Evolutionary conservation across 2,329 filamentous ascomycete genomes (phyloP).

Genomic region (Aspergillus jensenii): DNA sequence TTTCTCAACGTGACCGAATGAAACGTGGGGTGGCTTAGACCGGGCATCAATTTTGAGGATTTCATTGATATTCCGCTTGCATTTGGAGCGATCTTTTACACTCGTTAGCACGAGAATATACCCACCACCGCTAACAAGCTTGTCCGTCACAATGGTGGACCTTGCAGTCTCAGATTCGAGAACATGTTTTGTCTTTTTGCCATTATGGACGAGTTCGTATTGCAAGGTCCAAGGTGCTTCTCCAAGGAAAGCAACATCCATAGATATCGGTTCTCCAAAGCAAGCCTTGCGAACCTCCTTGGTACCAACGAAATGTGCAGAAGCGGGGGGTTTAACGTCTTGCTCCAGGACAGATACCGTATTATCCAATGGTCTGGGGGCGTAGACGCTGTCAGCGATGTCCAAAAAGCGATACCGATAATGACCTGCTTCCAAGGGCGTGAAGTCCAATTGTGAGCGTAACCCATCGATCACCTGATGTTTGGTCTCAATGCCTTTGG

Average conservation of each 20-base stretch:
- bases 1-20: conserved; percentile 83
- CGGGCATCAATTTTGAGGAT: conserved; percentile 83
- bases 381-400: conserved; percentile 81
- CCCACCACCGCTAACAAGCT: conserved; percentile 77
- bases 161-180: conserved; percentile 62
- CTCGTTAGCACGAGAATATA: conserved; percentile 84
- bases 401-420: conserved; percentile 84
- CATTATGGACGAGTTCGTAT: conserved; percentile 89
- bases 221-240: conserved; percentile 86
- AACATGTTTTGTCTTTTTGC: conserved; percentile 72
- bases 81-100: conserved; percentile 81
- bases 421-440: conserved; percentile 75
- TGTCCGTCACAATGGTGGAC: conserved; percentile 73
- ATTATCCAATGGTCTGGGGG: conserved; percentile 61
- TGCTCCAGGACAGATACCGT: conserved; percentile 71
- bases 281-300: conserved; percentile 65
- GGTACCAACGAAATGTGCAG: conserved; percentile 65
- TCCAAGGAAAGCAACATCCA: conserved; percentile 73
- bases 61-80: conserved; percentile 81
- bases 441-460: conserved; percentile 80
- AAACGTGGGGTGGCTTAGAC: conserved; percentile 80
- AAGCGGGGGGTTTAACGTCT: conserved; percentile 88
- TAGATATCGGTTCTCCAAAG: conserved; percentile 75
- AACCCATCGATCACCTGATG: conserved; percentile 65
- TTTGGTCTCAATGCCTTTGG: conserved; percentile 55